phyloP scores from a whole-genome alignment of 768 basidiomycete genomes.

The Leccinum ochraceum region DNA sequence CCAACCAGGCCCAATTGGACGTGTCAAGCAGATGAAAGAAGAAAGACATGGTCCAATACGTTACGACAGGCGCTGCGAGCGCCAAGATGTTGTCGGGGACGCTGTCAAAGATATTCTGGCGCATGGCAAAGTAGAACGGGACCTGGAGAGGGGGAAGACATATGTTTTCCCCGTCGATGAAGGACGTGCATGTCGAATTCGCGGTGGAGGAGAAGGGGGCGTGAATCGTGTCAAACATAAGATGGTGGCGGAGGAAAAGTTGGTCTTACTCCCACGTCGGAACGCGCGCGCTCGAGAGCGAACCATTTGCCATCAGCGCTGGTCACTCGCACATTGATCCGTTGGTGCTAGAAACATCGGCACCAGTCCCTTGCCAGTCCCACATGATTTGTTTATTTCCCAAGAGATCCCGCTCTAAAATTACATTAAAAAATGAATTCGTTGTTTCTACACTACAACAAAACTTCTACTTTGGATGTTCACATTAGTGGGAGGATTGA shows the following conservation, averaged over 20 bases:
- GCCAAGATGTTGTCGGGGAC: conserved; percentile 74
- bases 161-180: conserved; percentile 37
- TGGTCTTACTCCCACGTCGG: conserved; percentile 8
- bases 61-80: conserved; percentile 70
- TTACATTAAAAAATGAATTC: conserved; percentile 16
- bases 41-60: conserved; percentile 82
- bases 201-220: conserved; percentile 21
- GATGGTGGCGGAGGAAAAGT: conserved; percentile 1
- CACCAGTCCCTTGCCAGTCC: no score
- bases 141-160: conserved; percentile 37
- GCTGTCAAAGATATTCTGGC: conserved; percentile 48
- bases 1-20: conserved; percentile 74
- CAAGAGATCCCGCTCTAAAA: not conserved
- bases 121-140: conserved; percentile 58
- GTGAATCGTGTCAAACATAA: conserved; percentile 20
- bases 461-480: conserved; percentile 32
- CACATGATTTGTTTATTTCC: no score
- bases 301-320: no score
- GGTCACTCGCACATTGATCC: no score
- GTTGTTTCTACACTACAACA: conserved; percentile 36
- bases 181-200: conserved; percentile 39
- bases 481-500: conserved; percentile 34
- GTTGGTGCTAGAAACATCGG: no score
- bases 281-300: no score
- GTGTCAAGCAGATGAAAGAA: conserved; percentile 83